Evolutionary conservation across 169 alveolate species (phyloP).

Genomic region (Theileria parva): DNA sequence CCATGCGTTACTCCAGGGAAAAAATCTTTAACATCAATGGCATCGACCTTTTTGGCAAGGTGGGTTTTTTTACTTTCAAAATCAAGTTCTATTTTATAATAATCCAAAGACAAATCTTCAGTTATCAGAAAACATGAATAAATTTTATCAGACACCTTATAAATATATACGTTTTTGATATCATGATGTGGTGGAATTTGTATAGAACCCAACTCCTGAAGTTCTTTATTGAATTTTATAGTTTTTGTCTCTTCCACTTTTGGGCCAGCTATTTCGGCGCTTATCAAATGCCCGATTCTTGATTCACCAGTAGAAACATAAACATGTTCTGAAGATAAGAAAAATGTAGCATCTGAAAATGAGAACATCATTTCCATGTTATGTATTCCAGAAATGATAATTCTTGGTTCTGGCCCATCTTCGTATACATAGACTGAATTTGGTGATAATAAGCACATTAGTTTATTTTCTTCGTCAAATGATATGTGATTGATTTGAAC

Average conservation of each 20-base stretch:
- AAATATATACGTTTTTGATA: neutral
- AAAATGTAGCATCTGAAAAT: constrained; percentile 19
- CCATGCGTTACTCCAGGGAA: constrained; percentile 9
- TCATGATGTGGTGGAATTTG: neutral
- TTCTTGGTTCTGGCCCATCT: neutral
- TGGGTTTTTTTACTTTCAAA: neutral
- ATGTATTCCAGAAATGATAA: neutral
- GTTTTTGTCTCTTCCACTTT: neutral
- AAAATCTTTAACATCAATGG: constrained; percentile 9
- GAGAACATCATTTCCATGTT: constrained; percentile 13
- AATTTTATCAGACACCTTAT: neutral
- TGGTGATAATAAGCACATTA: constrained; percentile 21
- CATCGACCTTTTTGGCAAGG: neutral
- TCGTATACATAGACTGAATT: constrained; percentile 5
- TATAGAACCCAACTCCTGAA: neutral
- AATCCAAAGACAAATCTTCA: neutral
- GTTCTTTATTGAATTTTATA: neutral
- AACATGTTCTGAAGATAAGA: neutral
- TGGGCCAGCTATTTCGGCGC: neutral
- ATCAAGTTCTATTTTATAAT: neutral
- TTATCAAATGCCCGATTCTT: neutral
- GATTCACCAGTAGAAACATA: neutral
- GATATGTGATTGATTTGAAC: neutral
- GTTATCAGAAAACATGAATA: neutral
- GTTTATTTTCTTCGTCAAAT: neutral